Percentiles rank a stretch among this genome's conserved stretches.
These are phyloP conservation scores for Malassezia nana DNA, from an alignment of 1,284 basidiomycete genomes.

Conservation along the genomic window DNA sequence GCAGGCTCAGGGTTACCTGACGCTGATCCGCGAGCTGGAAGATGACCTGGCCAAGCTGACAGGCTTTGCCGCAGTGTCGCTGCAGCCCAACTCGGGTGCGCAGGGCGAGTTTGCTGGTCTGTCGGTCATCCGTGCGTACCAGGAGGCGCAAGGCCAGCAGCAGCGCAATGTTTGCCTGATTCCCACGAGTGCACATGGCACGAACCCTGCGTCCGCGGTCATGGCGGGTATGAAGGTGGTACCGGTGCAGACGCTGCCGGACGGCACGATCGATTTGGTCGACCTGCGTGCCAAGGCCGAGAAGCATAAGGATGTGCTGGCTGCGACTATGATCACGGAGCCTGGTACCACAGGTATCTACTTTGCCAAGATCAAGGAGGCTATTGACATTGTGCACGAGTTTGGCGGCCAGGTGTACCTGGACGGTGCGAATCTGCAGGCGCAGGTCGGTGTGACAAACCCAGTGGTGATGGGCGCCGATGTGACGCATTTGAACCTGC, in stretches of 20 bases:
- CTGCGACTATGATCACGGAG: slow-evolving; percentile 80
- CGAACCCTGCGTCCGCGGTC: slow-evolving; percentile 63
- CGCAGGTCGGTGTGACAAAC: slow-evolving; percentile 86
- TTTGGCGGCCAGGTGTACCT: slow-evolving; percentile 95
- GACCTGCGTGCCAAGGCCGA: slow-evolving; percentile 80
- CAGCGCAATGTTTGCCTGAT: slow-evolving; percentile 88
- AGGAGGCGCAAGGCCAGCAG: slow-evolving; percentile 72
- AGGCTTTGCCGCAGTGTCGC: slow-evolving; percentile 82
- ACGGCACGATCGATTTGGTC: slow-evolving; percentile 78
- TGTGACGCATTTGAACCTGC: slow-evolving; percentile 93
- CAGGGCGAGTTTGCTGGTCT: slow-evolving; percentile 91
- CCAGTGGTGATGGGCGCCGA: slow-evolving; percentile 93
- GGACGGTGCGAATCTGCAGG: slow-evolving; percentile 88
- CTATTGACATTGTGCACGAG: slow-evolving; percentile 84
- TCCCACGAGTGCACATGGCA: slow-evolving; percentile 88
- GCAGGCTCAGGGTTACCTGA: slow-evolving; percentile 77
- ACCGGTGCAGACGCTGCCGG: slow-evolving; percentile 72
- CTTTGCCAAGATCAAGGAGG: slow-evolving; percentile 80
- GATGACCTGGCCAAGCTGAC: slow-evolving; percentile 83
- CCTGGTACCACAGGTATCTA: slow-evolving; percentile 90
- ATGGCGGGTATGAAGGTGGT: slow-evolving; percentile 97
- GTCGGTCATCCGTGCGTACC: slow-evolving; percentile 84
- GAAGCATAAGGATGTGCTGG: slow-evolving; percentile 79
- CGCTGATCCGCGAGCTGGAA: slow-evolving; percentile 81
- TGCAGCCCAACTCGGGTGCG: slow-evolving; percentile 96